A percentile compares a stretch with the other conserved stretches of the same genome.
These are phyloP conservation scores for Ophiocordyceps camponoti-leonardi DNA, from an alignment of 2,329 filamentous ascomycete genomes.

Conservation along the genomic window DNA sequence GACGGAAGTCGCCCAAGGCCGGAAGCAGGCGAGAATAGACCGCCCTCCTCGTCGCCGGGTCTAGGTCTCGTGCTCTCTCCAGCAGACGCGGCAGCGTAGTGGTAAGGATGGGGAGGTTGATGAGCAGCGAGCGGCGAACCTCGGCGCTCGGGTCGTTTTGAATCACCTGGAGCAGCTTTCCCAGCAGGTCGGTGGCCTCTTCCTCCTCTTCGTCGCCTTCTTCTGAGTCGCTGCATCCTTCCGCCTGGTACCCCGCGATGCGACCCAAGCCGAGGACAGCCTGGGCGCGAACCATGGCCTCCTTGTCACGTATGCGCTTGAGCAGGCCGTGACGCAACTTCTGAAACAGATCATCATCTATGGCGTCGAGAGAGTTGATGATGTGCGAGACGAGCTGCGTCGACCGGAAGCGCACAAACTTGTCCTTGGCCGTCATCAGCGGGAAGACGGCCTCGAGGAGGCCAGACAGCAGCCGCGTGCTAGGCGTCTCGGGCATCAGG, in stretches of 20 bases:
- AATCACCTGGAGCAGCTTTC: constrained; percentile 72
- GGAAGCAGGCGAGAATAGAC: constrained; percentile 80
- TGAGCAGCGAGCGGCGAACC: constrained; percentile 70
- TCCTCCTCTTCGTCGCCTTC: constrained; percentile 46
- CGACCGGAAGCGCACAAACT: constrained; percentile 74
- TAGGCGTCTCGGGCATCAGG: constrained; percentile 67
- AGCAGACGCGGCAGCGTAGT: constrained; percentile 73
- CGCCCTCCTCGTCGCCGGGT: constrained; percentile 65
- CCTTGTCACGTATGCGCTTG: constrained; percentile 83
- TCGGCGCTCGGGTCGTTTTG: constrained; percentile 92
- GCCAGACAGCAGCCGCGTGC: constrained; percentile 56
- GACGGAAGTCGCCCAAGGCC: constrained; percentile 81
- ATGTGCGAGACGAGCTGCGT: constrained; percentile 84
- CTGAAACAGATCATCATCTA: constrained; percentile 84
- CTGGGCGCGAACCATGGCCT: constrained; percentile 79
- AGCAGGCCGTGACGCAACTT: constrained; percentile 63
- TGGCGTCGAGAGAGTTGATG: constrained; percentile 79
- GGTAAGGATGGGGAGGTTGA: constrained; percentile 78
- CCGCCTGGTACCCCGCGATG: constrained; percentile 61
- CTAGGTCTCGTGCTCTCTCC: constrained; percentile 78
- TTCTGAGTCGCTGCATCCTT: constrained; percentile 52
- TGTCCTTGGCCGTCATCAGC: constrained; percentile 76
- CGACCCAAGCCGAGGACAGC: constrained; percentile 81
- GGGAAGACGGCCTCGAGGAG: constrained; percentile 60
- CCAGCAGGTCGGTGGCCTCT: constrained; percentile 50